Percentiles rank a stretch among this genome's conserved stretches.
Conservation (phyloP, 2,329 filamentous ascomycete species). For the Exserohilum rostratum region DNA sequence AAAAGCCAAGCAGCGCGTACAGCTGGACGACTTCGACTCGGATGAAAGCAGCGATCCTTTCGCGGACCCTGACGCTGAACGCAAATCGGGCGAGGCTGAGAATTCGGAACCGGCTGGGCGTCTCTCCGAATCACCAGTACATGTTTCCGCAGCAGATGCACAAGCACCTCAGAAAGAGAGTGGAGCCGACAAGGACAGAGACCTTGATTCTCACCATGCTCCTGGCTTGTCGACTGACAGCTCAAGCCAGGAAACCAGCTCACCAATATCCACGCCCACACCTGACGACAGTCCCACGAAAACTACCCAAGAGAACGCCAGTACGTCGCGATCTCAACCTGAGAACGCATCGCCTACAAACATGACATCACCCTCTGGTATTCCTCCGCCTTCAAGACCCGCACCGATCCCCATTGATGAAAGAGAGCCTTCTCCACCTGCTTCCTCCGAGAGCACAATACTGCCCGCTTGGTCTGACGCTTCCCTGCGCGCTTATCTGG, state of each 20-base stretch:
- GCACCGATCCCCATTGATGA: constrained; percentile 42
- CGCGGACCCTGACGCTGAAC: constrained; percentile 45
- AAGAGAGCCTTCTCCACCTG: constrained; percentile 32
- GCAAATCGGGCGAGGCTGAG: constrained; percentile 28
- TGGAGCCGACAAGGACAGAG: constrained; percentile 28
- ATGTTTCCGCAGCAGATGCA: constrained; percentile 64
- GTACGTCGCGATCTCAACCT: constrained; percentile 23
- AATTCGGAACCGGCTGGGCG: constrained; percentile 34
- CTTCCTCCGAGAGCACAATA: constrained; percentile 54
- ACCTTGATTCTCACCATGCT: constrained; percentile 52
- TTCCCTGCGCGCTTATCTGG: constrained; percentile 85
- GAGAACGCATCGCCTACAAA: constrained; percentile 31
- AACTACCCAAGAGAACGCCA: constrained; percentile 32
- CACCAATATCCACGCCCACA: constrained; percentile 45
- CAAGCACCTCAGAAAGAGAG: constrained; percentile 41
- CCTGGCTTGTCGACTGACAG: constrained; percentile 73
- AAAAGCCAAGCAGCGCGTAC: constrained; percentile 66
- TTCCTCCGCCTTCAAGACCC: constrained; percentile 43
- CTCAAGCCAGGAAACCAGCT: constrained; percentile 67
- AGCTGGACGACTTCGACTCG: constrained; percentile 73
- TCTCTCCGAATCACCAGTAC: constrained; percentile 71
- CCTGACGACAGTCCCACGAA: constrained; percentile 42
- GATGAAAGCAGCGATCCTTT: constrained; percentile 57
- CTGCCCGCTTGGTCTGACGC: constrained; percentile 83
- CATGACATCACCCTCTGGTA: constrained; percentile 22